A percentile compares a stretch with the other conserved stretches of the same genome.
Conservation (phyloP, 345 rosid genomes). For the Excoecaria cochinchinensis region DNA sequence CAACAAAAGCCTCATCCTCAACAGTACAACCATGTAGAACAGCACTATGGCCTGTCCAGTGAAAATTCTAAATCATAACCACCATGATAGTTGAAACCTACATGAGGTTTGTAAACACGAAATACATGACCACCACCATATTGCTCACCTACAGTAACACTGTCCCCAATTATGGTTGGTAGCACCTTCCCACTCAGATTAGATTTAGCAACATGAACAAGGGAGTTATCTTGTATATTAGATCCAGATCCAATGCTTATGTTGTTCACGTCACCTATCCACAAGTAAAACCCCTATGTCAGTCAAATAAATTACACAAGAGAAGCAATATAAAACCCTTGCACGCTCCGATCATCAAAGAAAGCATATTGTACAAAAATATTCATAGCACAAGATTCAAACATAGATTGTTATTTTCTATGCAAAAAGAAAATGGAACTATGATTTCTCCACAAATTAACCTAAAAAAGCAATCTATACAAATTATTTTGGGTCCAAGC, state of each 20-base stretch:
- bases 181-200: slow-evolving; percentile 87
- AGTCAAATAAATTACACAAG: too few relatives aligned
- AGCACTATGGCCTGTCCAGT: slow-evolving; percentile 81
- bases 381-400: too few relatives aligned
- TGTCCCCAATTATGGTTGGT: slow-evolving; percentile 79
- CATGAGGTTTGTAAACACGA: slow-evolving; percentile 1
- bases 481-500: neutral
- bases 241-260: slow-evolving; percentile 82
- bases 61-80: slow-evolving; percentile 21
- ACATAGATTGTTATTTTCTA: too few relatives aligned
- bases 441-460: too few relatives aligned
- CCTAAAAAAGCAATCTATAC: too few relatives aligned
- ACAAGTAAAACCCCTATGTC: neutral
- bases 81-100: slow-evolving; percentile 6
- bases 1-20: slow-evolving; percentile 84
- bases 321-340: too few relatives aligned
- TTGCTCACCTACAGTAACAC: slow-evolving; percentile 84
- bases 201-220: slow-evolving; percentile 93
- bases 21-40: slow-evolving; percentile 94
- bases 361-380: too few relatives aligned
- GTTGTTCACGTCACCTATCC: slow-evolving; percentile 79
- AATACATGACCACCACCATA: neutral
- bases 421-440: too few relatives aligned
- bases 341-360: too few relatives aligned
- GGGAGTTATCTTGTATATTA: slow-evolving; percentile 94